A percentile compares a stretch with the other conserved stretches of the same genome.
Evolutionary conservation across 495 filamentous ascomycete genomes (phyloP).

Genomic region (Ascodesmis nigricans): DNA sequence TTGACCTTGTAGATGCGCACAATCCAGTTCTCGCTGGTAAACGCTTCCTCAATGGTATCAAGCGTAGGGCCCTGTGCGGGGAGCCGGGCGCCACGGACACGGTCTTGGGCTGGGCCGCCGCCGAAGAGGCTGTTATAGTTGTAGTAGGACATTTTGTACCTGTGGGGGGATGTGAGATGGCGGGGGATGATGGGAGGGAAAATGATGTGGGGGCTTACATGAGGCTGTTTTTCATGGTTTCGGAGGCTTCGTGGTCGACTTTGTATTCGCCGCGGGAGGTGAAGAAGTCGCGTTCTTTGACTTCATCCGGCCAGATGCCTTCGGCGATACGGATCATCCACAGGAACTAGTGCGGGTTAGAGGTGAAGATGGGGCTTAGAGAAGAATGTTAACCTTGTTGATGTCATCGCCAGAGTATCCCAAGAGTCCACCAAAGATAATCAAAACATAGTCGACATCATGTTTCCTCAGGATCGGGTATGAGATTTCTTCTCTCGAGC

Average conservation of each 20-base stretch:
- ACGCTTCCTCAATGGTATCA: constrained; percentile 82
- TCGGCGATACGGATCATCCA: constrained; percentile 99
- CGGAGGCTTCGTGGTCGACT: constrained; percentile 83
- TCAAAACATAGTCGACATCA: constrained; percentile 92
- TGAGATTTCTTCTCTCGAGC: constrained; percentile 87
- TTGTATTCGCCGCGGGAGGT: constrained; percentile 87
- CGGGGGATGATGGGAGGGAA: constrained; percentile 22
- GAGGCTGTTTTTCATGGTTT: constrained; percentile 95
- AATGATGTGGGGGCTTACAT: constrained; percentile 47
- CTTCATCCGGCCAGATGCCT: constrained; percentile 97
- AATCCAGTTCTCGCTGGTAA: constrained; percentile 99
- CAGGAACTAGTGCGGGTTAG: constrained; percentile 37
- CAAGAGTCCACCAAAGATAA: constrained; percentile 89
- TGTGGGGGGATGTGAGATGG: constrained; percentile 19
- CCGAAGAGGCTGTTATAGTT: constrained; percentile 90
- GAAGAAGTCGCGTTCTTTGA: constrained; percentile 94
- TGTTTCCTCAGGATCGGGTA: constrained; percentile 97
- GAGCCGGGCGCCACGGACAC: constrained; percentile 62
- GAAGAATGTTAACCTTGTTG: constrained; percentile 42
- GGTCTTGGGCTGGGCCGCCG: constrained; percentile 71
- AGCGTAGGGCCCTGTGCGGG: constrained; percentile 72
- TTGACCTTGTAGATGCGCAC: constrained; percentile 99
- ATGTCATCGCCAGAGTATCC: constrained; percentile 99
- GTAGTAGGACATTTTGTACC: constrained; percentile 99
- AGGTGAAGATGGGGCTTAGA: too few species aligned